Evolutionary conservation across 495 filamentous ascomycete genomes (phyloP), one percentile per base, ranked within the genome.

Genomic region (Tuber melanosporum): DNA sequence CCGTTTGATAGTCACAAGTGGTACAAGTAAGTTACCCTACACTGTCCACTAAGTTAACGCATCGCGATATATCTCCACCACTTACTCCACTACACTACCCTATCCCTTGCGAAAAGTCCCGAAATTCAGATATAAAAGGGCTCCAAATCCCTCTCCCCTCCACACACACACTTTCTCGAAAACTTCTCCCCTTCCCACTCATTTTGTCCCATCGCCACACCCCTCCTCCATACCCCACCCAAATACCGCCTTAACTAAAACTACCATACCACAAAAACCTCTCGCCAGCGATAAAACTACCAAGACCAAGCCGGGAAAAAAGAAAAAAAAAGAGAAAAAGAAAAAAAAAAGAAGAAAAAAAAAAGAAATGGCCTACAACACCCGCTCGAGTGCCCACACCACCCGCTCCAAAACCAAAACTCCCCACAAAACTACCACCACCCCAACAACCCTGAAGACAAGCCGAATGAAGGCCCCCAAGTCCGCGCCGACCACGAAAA

Each of bases 321-420:
- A 47, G 45, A 46, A 41, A 41, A 41, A 41, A 70, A 39, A 75
- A 32, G 32, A 32, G 1, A 32, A 32, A 32, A 32, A 32, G 32
- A 32, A 32, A 42, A 22, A 75, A 0, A 0, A 42, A 71, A 70
- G 82, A 83, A 36, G 80, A 84, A 45, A 75, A 76, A 81, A 81
- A 71, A 41, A 20, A 69, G 72, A 41, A 14, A 84, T 84, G 83
- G 78, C 82, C 36, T 84, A 80, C n/a, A 84, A 84, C 43, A 83
- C 83, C 49, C 79, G 83, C 10, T 83, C 83, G 3, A 80, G 83
- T 39, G 77, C 80, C 3, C 57, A 52, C 71, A 74, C 78, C 12
- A 79, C 78, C 57, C 74, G 71, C n/a, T 74, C 77, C 45, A 79
- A 82, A 9, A 77, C 81, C 71, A 82, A 81, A 76, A 79, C 81